A percentile compares a stretch with the other conserved stretches of the same genome.
Evolutionary conservation across 2,329 filamentous ascomycete species (phyloP).

Genomic region (Clonostachys chloroleuca): DNA sequence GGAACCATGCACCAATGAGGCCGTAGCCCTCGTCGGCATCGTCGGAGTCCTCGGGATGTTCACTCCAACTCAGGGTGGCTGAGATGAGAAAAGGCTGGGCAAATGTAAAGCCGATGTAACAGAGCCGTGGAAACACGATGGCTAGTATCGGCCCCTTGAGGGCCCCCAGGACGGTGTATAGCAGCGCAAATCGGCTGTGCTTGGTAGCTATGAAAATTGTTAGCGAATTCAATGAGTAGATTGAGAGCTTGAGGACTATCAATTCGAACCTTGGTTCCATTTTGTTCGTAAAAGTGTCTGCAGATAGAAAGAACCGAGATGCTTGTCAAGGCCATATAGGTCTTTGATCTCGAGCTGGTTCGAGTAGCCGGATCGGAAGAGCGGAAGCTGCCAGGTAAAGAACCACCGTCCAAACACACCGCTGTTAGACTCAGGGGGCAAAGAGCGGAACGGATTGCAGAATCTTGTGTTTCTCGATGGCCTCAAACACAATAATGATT

Average conservation of each 20-base stretch:
- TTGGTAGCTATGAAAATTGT: neutral
- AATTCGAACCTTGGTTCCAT: neutral
- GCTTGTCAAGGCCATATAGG: constrained; percentile 4
- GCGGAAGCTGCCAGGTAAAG: constrained; percentile 4
- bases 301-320: constrained; percentile 2
- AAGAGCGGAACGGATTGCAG: neutral
- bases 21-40: constrained; percentile 6
- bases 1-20: constrained; percentile 16
- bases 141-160: constrained; percentile 3
- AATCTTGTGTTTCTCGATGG: constrained; percentile 1
- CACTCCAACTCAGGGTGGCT: constrained; percentile 9
- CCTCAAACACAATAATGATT: constrained; percentile 2
- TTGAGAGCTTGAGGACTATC: no score
- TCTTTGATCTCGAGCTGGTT: constrained; percentile 2
- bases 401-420: constrained; percentile 3
- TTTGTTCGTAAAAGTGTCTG: neutral
- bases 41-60: constrained; percentile 8
- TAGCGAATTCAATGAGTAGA: no score
- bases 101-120: constrained; percentile 15
- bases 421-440: constrained; percentile 3
- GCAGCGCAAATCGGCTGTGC: neutral
- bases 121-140: constrained; percentile 9
- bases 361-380: constrained; percentile 2
- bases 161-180: constrained; percentile 3
- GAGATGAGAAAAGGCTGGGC: constrained; percentile 16